Evolutionary conservation across 176 grass and related monocot genomes (phyloP).

Genomic region (Saccharum officinarum): DNA sequence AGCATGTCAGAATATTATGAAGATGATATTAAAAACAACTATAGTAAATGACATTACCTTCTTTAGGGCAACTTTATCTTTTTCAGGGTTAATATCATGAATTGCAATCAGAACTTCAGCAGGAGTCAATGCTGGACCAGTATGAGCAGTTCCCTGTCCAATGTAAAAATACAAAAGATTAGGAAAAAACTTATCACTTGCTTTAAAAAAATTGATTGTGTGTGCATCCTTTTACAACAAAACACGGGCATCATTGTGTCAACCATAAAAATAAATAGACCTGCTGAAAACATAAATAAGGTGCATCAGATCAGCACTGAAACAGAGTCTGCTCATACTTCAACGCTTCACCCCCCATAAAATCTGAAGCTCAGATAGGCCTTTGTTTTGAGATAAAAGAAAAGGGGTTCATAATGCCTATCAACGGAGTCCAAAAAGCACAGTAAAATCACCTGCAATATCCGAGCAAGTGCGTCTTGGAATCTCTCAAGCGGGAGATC

Average conservation of each 20-base stretch:
- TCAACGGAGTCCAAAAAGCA: conserved; percentile 1
- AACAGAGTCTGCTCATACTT: not conserved
- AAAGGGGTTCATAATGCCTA: not conserved
- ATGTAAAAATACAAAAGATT: conserved; percentile 7
- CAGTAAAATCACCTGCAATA: conserved; percentile 74
- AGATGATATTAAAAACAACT: conserved; percentile 13
- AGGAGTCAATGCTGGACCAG: conserved; percentile 91
- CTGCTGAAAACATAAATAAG: not conserved
- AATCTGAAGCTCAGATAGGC: not conserved
- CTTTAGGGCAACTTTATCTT: conserved; percentile 84
- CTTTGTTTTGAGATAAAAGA: not conserved
- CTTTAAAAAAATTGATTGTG: conserved; percentile 9
- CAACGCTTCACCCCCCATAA: not conserved
- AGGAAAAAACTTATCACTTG: not conserved
- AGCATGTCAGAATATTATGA: not conserved
- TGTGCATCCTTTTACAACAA: not conserved
- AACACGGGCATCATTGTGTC: conserved; percentile 1
- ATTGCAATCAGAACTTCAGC: conserved; percentile 97
- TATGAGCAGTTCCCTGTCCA: conserved; percentile 91
- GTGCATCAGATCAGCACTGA: not conserved
- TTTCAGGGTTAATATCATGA: conserved; percentile 95
- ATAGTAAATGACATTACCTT: conserved; percentile 54
- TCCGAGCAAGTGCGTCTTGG: conserved; percentile 95
- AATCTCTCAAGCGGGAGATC: conserved; percentile 89
- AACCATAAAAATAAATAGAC: not conserved